Percentiles rank a stretch among this genome's conserved stretches.
Evolutionary conservation across 495 filamentous ascomycete genomes (phyloP).

Genomic region (Neurospora cerealis): DNA sequence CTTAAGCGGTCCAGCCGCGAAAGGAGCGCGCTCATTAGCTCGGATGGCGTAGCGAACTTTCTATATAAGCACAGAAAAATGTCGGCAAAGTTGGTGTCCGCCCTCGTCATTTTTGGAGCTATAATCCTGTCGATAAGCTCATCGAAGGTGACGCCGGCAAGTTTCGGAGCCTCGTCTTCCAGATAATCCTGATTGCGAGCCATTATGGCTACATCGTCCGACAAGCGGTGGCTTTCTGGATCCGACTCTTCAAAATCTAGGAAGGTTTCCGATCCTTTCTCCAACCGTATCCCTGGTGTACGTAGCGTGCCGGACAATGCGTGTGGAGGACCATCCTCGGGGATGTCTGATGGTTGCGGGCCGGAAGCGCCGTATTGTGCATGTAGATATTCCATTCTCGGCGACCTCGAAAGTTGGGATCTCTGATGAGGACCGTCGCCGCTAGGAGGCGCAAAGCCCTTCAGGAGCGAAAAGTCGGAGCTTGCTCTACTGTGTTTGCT

Average conservation of each 20-base stretch:
- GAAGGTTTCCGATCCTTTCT: slow-evolving; percentile 39
- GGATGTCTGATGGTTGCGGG: slow-evolving; percentile 13
- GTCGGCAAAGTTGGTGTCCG: slow-evolving; percentile 73
- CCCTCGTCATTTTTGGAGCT: slow-evolving; percentile 68
- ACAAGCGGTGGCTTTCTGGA: slow-evolving; percentile 40
- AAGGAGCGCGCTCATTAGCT: slow-evolving; percentile 64
- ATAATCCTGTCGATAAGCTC: slow-evolving; percentile 83
- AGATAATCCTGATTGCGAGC: slow-evolving; percentile 43
- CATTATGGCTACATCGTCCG: slow-evolving; percentile 52
- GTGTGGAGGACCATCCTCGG: slow-evolving; percentile 27
- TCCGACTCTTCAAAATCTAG: slow-evolving; percentile 53
- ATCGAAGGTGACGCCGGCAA: slow-evolving; percentile 64
- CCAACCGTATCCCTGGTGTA: slow-evolving; percentile 34
- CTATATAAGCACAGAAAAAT: slow-evolving; percentile 92
- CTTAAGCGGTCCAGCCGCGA: slow-evolving; percentile 61
- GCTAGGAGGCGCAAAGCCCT: slow-evolving; percentile 25
- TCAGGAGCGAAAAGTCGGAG: slow-evolving; percentile 49
- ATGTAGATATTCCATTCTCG: slow-evolving; percentile 20
- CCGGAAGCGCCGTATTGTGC: slow-evolving; percentile 5
- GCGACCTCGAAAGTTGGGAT: slow-evolving; percentile 17
- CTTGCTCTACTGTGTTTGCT: slow-evolving; percentile 53
- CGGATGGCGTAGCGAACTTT: slow-evolving; percentile 75
- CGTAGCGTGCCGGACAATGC: slow-evolving; percentile 34
- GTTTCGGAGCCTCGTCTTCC: slow-evolving; percentile 38
- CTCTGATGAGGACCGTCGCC: slow-evolving; percentile 25